A percentile compares a stretch with the other conserved stretches of the same genome.
phyloP scores from a whole-genome alignment of 768 basidiomycete genomes.

The Psilocybe subaeruginosa region DNA sequence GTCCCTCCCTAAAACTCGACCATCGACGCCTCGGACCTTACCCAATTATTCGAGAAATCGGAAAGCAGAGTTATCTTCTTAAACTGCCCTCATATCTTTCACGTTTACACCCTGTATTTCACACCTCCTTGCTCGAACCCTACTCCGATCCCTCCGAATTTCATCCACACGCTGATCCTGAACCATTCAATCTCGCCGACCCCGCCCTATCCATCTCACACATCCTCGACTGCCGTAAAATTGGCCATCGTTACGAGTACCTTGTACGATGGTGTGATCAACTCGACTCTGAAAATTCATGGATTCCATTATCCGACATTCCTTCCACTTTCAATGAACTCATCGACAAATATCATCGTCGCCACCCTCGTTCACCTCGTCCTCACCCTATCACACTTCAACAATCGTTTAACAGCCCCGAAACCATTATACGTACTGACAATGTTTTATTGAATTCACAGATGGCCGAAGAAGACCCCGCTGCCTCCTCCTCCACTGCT shows the following conservation, averaged over 20 bases:
- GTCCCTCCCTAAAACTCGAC: constrained; percentile 43
- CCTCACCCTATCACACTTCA: not conserved
- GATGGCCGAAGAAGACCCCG: constrained; percentile 2
- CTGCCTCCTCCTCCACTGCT: not conserved
- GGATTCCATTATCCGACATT: constrained; percentile 39
- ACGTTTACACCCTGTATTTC: constrained; percentile 41
- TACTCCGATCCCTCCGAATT: constrained; percentile 35
- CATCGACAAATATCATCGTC: constrained; percentile 1
- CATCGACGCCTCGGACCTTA: constrained; percentile 28
- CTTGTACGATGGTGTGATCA: constrained; percentile 30
- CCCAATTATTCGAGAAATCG: constrained; percentile 15
- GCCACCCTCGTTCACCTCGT: not conserved
- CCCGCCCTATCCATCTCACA: constrained; percentile 21
- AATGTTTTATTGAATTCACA: not conserved
- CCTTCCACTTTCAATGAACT: constrained; percentile 29
- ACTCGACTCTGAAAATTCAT: constrained; percentile 32
- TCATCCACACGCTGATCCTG: constrained; percentile 27
- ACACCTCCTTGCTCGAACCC: constrained; percentile 38
- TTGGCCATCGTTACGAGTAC: constrained; percentile 39
- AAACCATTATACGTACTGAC: not conserved
- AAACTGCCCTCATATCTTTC: constrained; percentile 33
- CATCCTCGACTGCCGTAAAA: constrained; percentile 34
- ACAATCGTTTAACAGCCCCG: not conserved
- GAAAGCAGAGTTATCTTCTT: constrained; percentile 29
- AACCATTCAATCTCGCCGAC: constrained; percentile 24